phyloP scores from a whole-genome alignment of 202 grass and related monocot species.

The Sporobolus alterniflorus region DNA sequence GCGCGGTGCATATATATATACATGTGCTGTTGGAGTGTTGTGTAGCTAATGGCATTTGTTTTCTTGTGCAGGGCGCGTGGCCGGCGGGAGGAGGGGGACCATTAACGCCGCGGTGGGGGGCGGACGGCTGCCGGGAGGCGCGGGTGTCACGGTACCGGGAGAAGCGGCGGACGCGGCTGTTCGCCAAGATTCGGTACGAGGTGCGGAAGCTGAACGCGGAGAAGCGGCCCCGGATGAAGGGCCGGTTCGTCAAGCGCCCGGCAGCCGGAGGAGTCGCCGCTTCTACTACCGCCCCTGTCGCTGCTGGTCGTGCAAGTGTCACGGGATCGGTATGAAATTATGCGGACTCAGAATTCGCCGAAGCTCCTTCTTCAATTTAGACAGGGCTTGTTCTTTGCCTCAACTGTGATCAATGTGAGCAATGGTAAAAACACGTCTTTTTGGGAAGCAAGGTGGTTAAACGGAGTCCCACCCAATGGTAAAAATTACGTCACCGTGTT shows the following conservation, averaged over 20 bases:
- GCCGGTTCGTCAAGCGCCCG: conserved; percentile 87
- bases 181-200: conserved; percentile 98
- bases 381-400: neutral
- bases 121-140: conserved; percentile 58
- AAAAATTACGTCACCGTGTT: too few species aligned
- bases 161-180: conserved; percentile 96
- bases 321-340: conserved; percentile 43
- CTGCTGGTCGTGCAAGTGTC: neutral
- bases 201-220: conserved; percentile 97
- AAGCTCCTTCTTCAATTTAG: conserved; percentile 29
- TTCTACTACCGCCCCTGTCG: neutral
- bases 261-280: neutral
- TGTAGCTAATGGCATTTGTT: neutral
- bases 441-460: too few species aligned
- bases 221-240: conserved; percentile 97
- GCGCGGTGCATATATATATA: too few species aligned
- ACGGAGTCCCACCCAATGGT: too few species aligned
- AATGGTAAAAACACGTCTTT: too few species aligned
- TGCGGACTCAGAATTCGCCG: conserved; percentile 40
- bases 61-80: conserved; percentile 60
- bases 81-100: conserved; percentile 26
- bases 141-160: conserved; percentile 88
- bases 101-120: conserved; percentile 13
- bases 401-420: too few species aligned
- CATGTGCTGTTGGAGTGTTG: too few species aligned